Evolutionary conservation across 371 early-diverging fungal genomes (phyloP), one percentile per base, ranked within the genome.

Genomic region (Mucor mucedo): DNA sequence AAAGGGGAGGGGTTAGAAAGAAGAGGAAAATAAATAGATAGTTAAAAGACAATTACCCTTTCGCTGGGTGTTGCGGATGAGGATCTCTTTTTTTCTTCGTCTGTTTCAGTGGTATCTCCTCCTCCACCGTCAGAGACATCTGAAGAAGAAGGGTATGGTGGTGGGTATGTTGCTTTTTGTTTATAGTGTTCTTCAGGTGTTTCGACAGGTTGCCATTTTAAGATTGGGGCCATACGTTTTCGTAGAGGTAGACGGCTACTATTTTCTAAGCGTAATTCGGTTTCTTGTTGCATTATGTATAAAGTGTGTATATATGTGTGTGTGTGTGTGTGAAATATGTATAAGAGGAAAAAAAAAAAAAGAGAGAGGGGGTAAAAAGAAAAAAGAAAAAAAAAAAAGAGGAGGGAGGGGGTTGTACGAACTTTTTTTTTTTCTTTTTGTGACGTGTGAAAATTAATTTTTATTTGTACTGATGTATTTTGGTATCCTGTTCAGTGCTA

Each of bases 151-250:
- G 66, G 63, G 63, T 63, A 62, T 63, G 48, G 49, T 63, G 48
- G 49, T 39, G 52, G 62, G 38, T 57, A 42, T 59, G 53, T 44
- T 21, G 21, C 21, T 29, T 66, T 48, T 55, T 55, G 63, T 45
- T 62, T 57, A 33, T 59, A n/a, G 41, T 61, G 64, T 54, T 71
- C 72, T 61, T 73, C 66, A 29, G 73, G 70, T 42, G 73, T 73
- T 47, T 73, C 73, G 53, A 73, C 73, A 16, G 73, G 67, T 38
- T 70, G 70, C 67, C 73, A 73, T 70, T 73, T 66, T 41, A 73
- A 60, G 14, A 70, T 58, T 28, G 73, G 73, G 21, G 54, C 40
- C 13, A 73, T 60, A 29, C 73, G 70, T 57, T 73, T 73, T 64
- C 73, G 62, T 56, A 73, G 44, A n/a, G 73, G 73, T 48, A 73